Base-by-base conservation (phyloP, 371 early-diverging fungal species). In the Rhizopus delemar region DNA sequence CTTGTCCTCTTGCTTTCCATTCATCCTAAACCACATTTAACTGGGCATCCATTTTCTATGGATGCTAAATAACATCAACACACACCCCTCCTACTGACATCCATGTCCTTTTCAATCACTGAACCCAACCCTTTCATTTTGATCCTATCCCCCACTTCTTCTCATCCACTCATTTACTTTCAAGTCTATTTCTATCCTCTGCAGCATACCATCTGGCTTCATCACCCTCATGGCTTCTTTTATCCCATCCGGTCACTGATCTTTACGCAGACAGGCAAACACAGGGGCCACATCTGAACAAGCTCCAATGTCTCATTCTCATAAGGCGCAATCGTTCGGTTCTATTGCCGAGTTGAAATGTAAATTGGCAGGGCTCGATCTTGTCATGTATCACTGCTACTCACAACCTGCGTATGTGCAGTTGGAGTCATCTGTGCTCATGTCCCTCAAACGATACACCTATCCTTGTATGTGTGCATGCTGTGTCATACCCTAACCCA, bases 351-450 rank as follows among this genome's bases (percentile, higher is more conserved):
- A 60, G 4, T 29, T 22, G 5, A 3, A 60, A 54, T 7, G 32
- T n/a, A 34, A 54, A 38, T 13, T 38, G 39, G 3, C 13, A 4
- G 8, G 39, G 38, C 41, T n/a, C n/a, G 9, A 41, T 13, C 5
- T 50, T 22, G 7, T 36, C 33, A 11, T 56, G 16, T 15, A 36
- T 33, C 28, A 59, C 62, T 8, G 65, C 28, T 2, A 69, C 45
- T 76, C 73, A 15, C 70, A 39, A 9, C 71, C 73, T 34, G 57
- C 36, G 29, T 70, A 73, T 34, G 46, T 60, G 12, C 67, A 66
- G 5, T 63, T 51, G 3, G 73, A 73, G 31, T 62, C 73, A 32
- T 73, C 73, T 6, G 56, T 53, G 3, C 68, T 69, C 46, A 73
- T 56, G 35, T 76, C 77, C 77, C 65, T n/a, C n/a, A 16, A 50